A percentile compares a stretch with the other conserved stretches of the same genome.
These are phyloP conservation scores for Tolypocladium sp. DNA, from an alignment of 2,329 filamentous ascomycete species.

Conservation along the genomic window DNA sequence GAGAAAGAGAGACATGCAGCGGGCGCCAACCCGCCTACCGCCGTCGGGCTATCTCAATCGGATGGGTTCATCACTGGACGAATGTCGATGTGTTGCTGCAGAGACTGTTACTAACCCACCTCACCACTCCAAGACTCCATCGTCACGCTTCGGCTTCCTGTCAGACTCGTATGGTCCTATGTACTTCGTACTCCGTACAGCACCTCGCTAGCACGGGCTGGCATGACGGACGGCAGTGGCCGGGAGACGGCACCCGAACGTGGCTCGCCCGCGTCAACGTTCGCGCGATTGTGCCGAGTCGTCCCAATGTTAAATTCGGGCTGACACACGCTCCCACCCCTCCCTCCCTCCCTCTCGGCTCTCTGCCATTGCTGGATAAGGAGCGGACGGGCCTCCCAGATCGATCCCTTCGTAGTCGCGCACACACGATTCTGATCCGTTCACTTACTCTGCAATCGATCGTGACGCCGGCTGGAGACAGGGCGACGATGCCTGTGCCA, in stretches of 20 bases:
- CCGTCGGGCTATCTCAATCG: background rate
- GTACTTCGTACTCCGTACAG: background rate
- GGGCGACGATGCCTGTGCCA: background rate
- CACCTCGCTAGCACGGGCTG: background rate
- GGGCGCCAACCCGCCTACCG: background rate
- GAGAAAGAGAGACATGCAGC: background rate
- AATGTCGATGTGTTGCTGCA: background rate
- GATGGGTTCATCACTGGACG: background rate
- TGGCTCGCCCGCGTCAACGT: conserved; percentile 1
- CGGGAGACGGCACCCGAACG: conserved; percentile 7
- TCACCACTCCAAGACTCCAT: background rate
- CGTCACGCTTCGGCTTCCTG: background rate
- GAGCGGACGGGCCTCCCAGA: background rate
- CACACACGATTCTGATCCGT: background rate
- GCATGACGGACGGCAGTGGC: background rate
- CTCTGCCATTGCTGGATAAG: background rate
- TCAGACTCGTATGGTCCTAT: background rate
- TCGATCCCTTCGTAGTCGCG: background rate
- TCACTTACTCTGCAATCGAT: background rate
- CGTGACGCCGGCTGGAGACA: background rate
- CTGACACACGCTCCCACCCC: background rate
- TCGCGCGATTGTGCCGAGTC: background rate
- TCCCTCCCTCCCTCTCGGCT: background rate
- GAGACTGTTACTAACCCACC: background rate
- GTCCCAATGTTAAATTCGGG: background rate